Percentiles rank a stretch among this genome's conserved stretches.
These are phyloP conservation scores for Podaxis sp. DNA, from an alignment of 768 basidiomycete genomes.

Conservation along the genomic window DNA sequence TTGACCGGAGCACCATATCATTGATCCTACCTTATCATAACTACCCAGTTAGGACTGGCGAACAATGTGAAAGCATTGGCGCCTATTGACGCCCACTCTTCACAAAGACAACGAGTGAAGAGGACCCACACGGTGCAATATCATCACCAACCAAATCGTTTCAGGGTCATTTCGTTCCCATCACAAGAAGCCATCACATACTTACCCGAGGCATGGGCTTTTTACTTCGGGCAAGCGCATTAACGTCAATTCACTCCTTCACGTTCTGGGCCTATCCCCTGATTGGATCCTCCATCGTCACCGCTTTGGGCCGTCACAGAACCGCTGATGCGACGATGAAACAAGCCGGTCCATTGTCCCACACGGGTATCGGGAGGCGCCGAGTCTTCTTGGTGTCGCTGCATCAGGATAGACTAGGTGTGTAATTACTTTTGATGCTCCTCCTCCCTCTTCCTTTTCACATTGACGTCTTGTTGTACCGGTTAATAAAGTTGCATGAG, in stretches of 20 bases:
- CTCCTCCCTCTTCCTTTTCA: constrained; percentile 1
- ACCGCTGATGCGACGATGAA: neutral
- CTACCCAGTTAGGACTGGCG: neutral
- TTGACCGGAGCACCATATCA: neutral
- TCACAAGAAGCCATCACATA: neutral
- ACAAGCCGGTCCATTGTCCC: neutral
- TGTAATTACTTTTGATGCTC: neutral
- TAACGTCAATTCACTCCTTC: neutral
- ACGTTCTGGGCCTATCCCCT: neutral
- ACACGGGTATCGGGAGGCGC: constrained; percentile 1
- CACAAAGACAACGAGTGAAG: neutral
- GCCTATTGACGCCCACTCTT: neutral
- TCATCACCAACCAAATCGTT: neutral
- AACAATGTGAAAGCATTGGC: neutral
- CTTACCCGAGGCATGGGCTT: neutral
- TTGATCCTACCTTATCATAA: neutral
- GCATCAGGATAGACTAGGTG: neutral
- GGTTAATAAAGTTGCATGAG: neutral
- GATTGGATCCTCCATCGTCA: neutral
- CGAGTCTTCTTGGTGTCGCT: neutral
- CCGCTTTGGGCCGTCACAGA: constrained; percentile 9
- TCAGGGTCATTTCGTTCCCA: neutral
- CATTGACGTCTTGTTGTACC: neutral
- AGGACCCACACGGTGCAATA: constrained; percentile 9
- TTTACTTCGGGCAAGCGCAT: neutral